Base-by-base conservation (phyloP, 495 filamentous ascomycete genomes). In the Mytilinidion resinicola region DNA sequence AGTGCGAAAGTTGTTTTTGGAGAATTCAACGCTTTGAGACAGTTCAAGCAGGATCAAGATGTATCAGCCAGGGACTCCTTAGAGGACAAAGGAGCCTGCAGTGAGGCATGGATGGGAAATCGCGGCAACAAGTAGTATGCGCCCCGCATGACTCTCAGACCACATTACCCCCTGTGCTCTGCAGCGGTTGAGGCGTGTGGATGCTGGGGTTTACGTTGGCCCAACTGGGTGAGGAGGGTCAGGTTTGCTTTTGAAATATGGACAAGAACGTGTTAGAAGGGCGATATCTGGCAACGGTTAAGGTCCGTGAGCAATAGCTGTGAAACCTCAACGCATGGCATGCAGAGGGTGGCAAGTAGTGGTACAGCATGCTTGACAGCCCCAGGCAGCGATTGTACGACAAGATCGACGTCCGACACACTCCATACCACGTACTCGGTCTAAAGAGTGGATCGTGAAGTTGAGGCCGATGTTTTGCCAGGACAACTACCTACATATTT, bases 141-240 rank as follows among this genome's bases (percentile, higher is more conserved):
- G 46, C 9, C 25, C 9, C 33, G 21, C 46, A 49, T 17, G 12
- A 17, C 46, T 25, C 46, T 25, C 33, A 21, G 46, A 30, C 33
- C 46, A 30, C 19, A 49, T 9, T 46, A 46, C 20, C 42, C 25
- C 46, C 46, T 30, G 46, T 49, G 46, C 46, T 20, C 46, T 49
- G 46, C 46, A 49, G 46, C 46, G 46, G 46, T 25, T 49, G 46
- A 49, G 46, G 46, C 46, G 46, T 25, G 46, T 49, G 21, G 9
- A 30, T 49, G 21, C 46, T 49, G 46, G 46, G 46, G 46, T 25
- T 49, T 49, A 9, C 19, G 21, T 19, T 49, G 33, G 46, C 46
- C 15, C 21, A 6, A 6, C 3, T 6, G 25, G 41, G 8, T 2
- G 14, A n/a, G 41, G 41, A n/a, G 14, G 1, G 8, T 43, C 8